These are phyloP conservation scores for Septoria linicola DNA, from an alignment of 2,329 filamentous ascomycete species.

Conservation along the genomic window DNA sequence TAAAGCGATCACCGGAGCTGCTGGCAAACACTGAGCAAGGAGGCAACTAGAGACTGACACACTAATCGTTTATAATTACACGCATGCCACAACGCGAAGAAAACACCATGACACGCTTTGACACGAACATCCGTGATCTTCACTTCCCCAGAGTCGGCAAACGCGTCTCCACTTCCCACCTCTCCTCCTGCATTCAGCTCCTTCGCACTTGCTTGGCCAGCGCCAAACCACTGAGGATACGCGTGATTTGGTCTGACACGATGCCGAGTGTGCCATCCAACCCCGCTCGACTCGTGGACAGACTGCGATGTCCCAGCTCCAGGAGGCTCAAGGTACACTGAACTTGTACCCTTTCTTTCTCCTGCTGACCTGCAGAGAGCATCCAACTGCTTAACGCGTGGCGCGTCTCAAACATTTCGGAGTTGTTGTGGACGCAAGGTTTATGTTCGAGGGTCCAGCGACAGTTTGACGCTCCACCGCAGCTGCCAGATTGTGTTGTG, in stretches of 20 bases:
- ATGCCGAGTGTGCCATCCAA: background rate
- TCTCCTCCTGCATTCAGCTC: background rate
- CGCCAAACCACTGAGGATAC: background rate
- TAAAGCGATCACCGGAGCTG: conserved; percentile 26
- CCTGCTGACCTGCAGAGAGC: conserved; percentile 11
- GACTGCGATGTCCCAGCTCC: conserved; percentile 3
- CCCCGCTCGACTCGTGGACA: conserved; percentile 13
- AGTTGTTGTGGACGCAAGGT: no score
- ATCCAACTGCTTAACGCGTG: conserved; percentile 8
- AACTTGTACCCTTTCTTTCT: conserved; percentile 8
- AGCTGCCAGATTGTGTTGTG: conserved; percentile 2
- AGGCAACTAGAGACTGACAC: background rate
- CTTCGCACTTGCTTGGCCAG: conserved; percentile 5
- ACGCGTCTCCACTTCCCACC: background rate
- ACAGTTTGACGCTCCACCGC: conserved; percentile 1
- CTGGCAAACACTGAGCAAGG: conserved; percentile 6
- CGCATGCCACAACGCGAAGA: no score
- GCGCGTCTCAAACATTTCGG: conserved; percentile 10
- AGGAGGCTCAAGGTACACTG: conserved; percentile 1
- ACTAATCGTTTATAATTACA: no score
- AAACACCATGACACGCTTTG: conserved; percentile 7
- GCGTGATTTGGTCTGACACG: conserved; percentile 10
- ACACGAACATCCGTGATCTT: conserved; percentile 6
- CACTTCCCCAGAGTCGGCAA: conserved; percentile 3
- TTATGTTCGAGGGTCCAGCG: background rate